These are phyloP conservation scores for Claviceps cyperi DNA, from an alignment of 2,329 filamentous ascomycete species.

Conservation along the genomic window DNA sequence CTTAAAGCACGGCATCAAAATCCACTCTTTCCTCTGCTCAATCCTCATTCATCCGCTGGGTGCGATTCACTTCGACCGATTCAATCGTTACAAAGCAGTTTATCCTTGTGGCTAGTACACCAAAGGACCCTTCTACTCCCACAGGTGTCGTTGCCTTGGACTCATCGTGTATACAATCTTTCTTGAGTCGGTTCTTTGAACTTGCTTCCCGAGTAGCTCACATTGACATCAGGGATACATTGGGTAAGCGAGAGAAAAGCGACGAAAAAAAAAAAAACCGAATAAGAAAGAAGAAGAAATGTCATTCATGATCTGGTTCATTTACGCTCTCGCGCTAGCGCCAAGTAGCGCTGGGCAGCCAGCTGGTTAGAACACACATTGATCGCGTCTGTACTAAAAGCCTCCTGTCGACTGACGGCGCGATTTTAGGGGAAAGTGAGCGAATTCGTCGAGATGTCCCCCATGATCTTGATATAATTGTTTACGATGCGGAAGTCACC, in stretches of 20 bases:
- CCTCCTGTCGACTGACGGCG: not conserved
- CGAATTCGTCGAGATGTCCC: not conserved
- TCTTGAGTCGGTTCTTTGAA: not conserved
- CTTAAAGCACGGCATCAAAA: not conserved
- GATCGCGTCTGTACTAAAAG: not conserved
- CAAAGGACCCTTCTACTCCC: not conserved
- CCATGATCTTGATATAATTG: conserved; percentile 13
- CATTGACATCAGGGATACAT: not conserved
- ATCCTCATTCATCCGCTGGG: not conserved
- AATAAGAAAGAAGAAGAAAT: not conserved
- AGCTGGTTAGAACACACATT: not conserved
- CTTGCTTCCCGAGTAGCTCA: not conserved
- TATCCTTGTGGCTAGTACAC: not conserved
- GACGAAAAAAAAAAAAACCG: not conserved
- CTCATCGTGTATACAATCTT: not conserved
- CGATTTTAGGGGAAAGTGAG: not conserved
- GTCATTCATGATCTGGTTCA: not conserved
- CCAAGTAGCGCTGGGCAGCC: not conserved
- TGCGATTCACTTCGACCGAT: not conserved
- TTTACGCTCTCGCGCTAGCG: conserved; percentile 1
- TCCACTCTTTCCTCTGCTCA: not conserved
- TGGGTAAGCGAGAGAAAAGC: not conserved
- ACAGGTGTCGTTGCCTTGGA: not conserved
- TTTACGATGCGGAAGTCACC: conserved; percentile 23
- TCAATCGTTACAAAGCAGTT: not conserved